Conservation (phyloP, 305 asterid genomes). For the Solanum hybrid region DNA sequence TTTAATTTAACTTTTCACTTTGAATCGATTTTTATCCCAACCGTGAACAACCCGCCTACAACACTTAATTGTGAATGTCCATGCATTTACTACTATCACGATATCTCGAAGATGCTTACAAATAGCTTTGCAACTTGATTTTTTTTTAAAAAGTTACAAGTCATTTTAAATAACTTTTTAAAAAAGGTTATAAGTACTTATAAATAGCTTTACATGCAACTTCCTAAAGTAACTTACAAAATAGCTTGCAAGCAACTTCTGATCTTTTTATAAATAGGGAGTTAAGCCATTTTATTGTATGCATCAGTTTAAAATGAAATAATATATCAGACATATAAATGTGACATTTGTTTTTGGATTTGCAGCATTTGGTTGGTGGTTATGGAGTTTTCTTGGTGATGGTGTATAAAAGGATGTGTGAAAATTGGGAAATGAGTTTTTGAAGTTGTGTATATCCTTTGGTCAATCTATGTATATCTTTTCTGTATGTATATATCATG, state of each 20-base stretch:
- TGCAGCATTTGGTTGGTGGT: background rate
- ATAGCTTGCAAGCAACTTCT: background rate
- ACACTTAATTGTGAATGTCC: background rate
- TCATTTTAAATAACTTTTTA: no score
- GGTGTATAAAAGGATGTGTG: no score
- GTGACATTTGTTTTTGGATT: background rate
- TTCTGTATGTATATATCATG: background rate
- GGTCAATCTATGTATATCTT: background rate
- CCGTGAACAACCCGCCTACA: background rate
- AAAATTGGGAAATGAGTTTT: no score
- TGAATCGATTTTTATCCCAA: background rate
- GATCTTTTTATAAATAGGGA: background rate
- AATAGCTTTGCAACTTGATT: background rate
- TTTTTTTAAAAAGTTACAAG: background rate
- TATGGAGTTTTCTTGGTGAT: background rate
- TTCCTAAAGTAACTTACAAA: background rate
- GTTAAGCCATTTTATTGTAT: background rate
- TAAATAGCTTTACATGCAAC: background rate
- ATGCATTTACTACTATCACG: background rate
- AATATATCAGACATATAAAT: background rate
- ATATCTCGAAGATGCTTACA: background rate
- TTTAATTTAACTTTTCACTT: no score
- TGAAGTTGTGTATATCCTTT: background rate
- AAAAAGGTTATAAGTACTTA: background rate
- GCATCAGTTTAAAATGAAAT: background rate